Evolutionary conservation across 2,329 filamentous ascomycete species (phyloP), one percentile per base, ranked within the genome.

Genomic region (Fusarium bactridioides): DNA sequence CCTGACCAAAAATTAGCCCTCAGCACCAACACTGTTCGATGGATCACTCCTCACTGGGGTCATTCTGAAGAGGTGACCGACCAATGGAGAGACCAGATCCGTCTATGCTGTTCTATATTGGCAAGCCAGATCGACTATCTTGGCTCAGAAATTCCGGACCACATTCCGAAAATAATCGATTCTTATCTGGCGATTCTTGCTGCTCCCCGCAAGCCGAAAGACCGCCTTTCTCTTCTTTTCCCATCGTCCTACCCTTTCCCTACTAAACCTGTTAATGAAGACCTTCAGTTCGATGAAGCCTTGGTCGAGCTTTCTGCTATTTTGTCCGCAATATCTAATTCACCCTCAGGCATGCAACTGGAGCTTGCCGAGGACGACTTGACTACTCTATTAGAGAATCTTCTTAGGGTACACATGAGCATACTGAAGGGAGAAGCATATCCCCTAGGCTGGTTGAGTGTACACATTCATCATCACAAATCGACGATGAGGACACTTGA

Each of bases 41-140:
- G 96, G 96, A 91, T 99, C 64, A 91, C 92, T 18, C 95, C 95
- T 8, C 95, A 98, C 81, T 99, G 96, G 96, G 95, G 95, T 18
- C 89, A 90, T 69, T 89, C 88, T 0, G 87, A 89, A 8, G 86
- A 91, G 33, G 89, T 95, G 15, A 94, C 90, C 6, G 92, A 95
- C 40, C 93, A 97, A 78, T 98, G 94, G 90, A 92, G 92, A 72
- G 94, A 97, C 27, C 96, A 98, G 82, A 93, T 98, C 23, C 92
- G 96, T 21, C 85, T 99, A 21, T 97, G 95, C 82, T 97, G 94
- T 82, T 97, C 95, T 2, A 93, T 99, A 38, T 87, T 99, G 40
- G 94, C 95, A 13, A 94, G 93, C 69, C 93, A 98, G 79, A 88
- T 95, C 63, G 89, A 93, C 44, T 88, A 93, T 73, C 88, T 97